phyloP scores from a whole-genome alignment of 2,329 filamentous ascomycete genomes.

The Colletotrichum sp. region DNA sequence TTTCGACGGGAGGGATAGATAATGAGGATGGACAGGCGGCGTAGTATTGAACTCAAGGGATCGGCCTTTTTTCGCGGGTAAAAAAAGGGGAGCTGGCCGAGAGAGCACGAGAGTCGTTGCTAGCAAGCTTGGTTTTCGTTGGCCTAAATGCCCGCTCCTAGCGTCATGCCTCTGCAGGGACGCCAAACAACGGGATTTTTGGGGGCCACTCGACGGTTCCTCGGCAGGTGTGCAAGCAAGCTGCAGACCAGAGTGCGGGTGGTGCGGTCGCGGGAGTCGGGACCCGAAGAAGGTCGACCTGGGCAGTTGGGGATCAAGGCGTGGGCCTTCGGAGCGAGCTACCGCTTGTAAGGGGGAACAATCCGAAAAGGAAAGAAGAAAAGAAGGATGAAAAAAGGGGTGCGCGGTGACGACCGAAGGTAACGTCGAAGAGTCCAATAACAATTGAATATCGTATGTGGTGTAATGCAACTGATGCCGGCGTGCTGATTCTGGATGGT shows the following conservation, averaged over 20 bases:
- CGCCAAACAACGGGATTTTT: conserved; percentile 9
- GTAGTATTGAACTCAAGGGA: conserved; percentile 15
- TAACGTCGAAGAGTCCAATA: conserved; percentile 3
- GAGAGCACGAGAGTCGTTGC: not conserved
- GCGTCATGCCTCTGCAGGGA: conserved; percentile 20
- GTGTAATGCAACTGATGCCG: not conserved
- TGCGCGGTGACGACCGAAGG: not conserved
- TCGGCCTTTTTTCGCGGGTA: conserved; percentile 10
- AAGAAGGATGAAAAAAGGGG: not conserved
- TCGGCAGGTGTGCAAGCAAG: conserved; percentile 8
- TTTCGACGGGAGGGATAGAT: conserved; percentile 11
- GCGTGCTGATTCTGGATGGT: not conserved
- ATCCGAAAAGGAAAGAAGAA: not conserved
- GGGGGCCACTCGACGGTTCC: conserved; percentile 10
- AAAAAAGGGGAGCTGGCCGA: conserved; percentile 6
- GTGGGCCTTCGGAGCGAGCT: not conserved
- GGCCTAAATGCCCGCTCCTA: conserved; percentile 11
- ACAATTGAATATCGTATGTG: conserved; percentile 5
- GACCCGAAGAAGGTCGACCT: not conserved
- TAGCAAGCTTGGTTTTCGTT: conserved; percentile 15
- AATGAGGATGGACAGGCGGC: conserved; percentile 16
- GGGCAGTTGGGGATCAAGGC: not conserved
- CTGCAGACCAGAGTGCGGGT: not conserved
- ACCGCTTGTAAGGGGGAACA: not conserved
- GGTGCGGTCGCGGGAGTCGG: not conserved